Evolutionary conservation across 495 filamentous ascomycete genomes (phyloP).

Genomic region (Annulohypoxylon bovei): DNA sequence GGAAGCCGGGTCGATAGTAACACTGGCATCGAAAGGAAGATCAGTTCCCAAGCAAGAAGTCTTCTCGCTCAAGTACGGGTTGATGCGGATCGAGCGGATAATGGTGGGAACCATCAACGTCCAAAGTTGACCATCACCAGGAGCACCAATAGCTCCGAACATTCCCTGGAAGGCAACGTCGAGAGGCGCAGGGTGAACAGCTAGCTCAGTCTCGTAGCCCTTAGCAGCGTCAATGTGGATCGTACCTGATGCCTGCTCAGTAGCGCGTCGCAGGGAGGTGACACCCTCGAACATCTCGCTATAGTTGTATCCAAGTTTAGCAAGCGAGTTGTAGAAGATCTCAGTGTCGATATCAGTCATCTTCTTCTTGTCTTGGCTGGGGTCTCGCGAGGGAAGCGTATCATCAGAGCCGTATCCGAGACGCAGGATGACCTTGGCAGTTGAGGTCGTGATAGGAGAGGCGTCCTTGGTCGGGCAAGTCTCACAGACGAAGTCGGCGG

Average conservation of each 20-base stretch:
- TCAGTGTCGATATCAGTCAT: background rate
- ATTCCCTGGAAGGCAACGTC: conserved; percentile 42
- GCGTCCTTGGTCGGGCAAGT: conserved; percentile 7
- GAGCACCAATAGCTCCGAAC: conserved; percentile 33
- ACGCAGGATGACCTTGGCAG: background rate
- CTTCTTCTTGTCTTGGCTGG: conserved; percentile 10
- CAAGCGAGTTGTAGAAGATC: conserved; percentile 13
- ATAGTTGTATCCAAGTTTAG: conserved; percentile 7
- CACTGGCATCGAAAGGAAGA: conserved; percentile 10
- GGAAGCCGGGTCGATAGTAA: conserved; percentile 27
- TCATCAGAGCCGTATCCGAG: conserved; percentile 8
- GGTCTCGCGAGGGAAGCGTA: conserved; percentile 1
- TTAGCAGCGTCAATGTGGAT: conserved; percentile 1
- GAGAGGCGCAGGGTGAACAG: conserved; percentile 41
- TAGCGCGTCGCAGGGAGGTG: background rate
- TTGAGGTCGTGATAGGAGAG: background rate
- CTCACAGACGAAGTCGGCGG: conserved; percentile 6
- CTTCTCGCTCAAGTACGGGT: conserved; percentile 6
- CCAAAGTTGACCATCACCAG: conserved; percentile 38
- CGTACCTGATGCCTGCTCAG: conserved; percentile 1
- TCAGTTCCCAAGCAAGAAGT: conserved; percentile 2
- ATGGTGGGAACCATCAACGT: conserved; percentile 32
- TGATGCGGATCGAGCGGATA: conserved; percentile 28
- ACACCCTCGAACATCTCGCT: conserved; percentile 10
- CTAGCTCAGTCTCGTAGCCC: conserved; percentile 10